phyloP scores from a whole-genome alignment of 192 early-diverging fungal genomes.

The Backusella circina region DNA sequence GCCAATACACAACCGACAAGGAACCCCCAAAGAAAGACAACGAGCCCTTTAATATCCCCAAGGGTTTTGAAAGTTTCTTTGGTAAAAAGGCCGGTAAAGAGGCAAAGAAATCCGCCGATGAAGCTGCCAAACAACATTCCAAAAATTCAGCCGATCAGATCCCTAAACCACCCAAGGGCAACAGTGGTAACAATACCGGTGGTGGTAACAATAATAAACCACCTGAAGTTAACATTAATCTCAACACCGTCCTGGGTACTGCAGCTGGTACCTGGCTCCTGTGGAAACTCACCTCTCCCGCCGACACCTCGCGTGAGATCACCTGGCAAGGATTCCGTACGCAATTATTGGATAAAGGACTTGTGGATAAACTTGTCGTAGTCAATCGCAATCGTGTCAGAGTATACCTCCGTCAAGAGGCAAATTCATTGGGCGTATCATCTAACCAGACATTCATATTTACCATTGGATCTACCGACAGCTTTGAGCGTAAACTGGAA shows the following conservation, averaged over 20 bases:
- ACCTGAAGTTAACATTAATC: conserved; percentile 40
- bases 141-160: conserved; percentile 18
- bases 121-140: conserved; percentile 21
- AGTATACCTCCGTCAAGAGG: conserved; percentile 72
- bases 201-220: conserved; percentile 4
- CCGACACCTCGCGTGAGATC: conserved; percentile 63
- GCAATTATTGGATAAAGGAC: conserved; percentile 85
- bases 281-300: conserved; percentile 44
- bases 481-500: conserved; percentile 89
- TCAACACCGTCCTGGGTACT: conserved; percentile 38
- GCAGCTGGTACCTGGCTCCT: conserved; percentile 47
- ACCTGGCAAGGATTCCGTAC: conserved; percentile 93
- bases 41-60: conserved; percentile 46
- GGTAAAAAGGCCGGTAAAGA: conserved; percentile 38
- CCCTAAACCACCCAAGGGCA: conserved; percentile 13
- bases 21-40: conserved; percentile 15
- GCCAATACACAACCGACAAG: conserved; percentile 15
- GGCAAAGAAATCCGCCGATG: conserved; percentile 35
- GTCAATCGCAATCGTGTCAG: conserved; percentile 83
- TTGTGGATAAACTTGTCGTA: conserved; percentile 87
- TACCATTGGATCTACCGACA: conserved; percentile 91
- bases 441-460: conserved; percentile 59
- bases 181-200: not conserved
- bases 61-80: conserved; percentile 73
- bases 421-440: conserved; percentile 37